Conservation (phyloP, 106 monocot species). For the Vanilla planifolia region DNA sequence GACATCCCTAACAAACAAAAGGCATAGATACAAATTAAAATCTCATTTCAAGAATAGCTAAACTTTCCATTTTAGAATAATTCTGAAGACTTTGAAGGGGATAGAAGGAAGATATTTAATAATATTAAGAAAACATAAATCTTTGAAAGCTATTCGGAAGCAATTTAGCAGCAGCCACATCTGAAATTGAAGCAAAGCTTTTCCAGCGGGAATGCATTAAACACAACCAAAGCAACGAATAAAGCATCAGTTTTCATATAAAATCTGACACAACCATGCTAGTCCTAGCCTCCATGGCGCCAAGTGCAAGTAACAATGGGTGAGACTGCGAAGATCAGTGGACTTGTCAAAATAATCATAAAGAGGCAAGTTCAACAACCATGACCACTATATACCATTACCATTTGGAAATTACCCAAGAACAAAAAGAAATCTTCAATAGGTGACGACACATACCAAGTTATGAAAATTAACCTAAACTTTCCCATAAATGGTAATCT, state of each 20-base stretch:
- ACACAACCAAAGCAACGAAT: too few relatives aligned
- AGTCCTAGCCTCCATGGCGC: background rate
- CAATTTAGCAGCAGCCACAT: background rate
- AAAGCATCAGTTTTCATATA: too few relatives aligned
- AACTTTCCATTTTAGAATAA: too few relatives aligned
- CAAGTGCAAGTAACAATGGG: background rate
- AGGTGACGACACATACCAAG: background rate
- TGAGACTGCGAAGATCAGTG: too few relatives aligned
- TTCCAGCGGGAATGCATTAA: too few relatives aligned
- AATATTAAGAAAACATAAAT: background rate
- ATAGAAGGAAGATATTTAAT: background rate
- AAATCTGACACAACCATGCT: background rate
- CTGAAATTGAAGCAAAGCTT: background rate
- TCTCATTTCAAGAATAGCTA: too few relatives aligned
- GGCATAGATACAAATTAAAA: constrained; percentile 1
- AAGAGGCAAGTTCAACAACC: too few relatives aligned
- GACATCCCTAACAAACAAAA: constrained; percentile 54
- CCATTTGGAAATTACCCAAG: too few relatives aligned
- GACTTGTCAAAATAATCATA: too few relatives aligned
- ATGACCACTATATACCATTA: too few relatives aligned
- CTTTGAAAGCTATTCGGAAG: background rate
- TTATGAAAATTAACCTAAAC: background rate
- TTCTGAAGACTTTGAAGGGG: background rate
- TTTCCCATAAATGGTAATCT: background rate
- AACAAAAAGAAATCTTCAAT: background rate